Percentiles rank a stretch among this genome's conserved stretches.
Evolutionary conservation across 352 stramenopile species (phyloP).

Genomic region (Lagenidium sp.): DNA sequence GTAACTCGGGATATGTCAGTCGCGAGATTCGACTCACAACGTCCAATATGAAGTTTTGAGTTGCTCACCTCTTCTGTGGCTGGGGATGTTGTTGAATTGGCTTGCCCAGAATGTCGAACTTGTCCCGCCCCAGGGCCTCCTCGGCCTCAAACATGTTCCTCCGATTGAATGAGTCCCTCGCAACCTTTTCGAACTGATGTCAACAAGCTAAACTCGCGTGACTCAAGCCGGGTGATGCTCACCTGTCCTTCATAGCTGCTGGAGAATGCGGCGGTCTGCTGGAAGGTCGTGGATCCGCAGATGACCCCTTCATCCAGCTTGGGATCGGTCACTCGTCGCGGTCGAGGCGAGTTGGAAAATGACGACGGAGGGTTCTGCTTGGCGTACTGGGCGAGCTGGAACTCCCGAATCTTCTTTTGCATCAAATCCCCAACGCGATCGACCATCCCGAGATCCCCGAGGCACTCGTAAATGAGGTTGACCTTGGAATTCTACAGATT

Average conservation of each 20-base stretch:
- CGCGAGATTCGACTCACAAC: too few relatives aligned
- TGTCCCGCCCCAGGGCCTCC: conserved; percentile 35
- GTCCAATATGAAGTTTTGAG: too few relatives aligned
- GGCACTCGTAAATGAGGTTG: conserved; percentile 52
- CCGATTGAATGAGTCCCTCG: conserved; percentile 31
- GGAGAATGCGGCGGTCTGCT: conserved; percentile 40
- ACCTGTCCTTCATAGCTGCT: conserved; percentile 62
- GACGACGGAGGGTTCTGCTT: conserved; percentile 14
- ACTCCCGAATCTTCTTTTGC: conserved; percentile 45
- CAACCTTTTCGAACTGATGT: too few relatives aligned
- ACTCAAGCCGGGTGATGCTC: too few relatives aligned
- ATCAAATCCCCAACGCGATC: conserved; percentile 53
- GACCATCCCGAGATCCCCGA: conserved; percentile 34
- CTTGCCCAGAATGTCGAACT: conserved; percentile 58
- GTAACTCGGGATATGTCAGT: too few relatives aligned
- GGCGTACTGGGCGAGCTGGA: conserved; percentile 30
- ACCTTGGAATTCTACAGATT: conserved; percentile 45
- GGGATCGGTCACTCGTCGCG: conserved; percentile 1
- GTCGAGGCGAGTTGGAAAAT: conserved; percentile 6
- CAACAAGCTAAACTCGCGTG: too few relatives aligned
- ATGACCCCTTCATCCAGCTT: conserved; percentile 40
- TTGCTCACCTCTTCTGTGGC: too few relatives aligned
- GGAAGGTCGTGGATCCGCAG: conserved; percentile 42
- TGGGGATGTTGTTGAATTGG: too few relatives aligned
- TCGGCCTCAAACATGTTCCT: conserved; percentile 50